phyloP scores from a whole-genome alignment of 768 basidiomycete species.

The Podaxis sp. region DNA sequence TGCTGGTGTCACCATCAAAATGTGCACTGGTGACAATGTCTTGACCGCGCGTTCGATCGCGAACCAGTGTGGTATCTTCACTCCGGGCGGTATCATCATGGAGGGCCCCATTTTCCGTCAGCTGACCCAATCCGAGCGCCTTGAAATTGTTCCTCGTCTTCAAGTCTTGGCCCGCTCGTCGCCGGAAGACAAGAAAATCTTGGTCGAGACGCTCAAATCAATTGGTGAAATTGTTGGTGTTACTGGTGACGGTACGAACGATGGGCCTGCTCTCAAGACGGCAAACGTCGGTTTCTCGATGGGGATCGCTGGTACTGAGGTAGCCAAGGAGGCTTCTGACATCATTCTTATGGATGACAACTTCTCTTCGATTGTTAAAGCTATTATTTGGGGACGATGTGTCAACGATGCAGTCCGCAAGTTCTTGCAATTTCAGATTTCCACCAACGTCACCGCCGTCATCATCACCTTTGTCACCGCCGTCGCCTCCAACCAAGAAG shows the following conservation, averaged over 20 bases:
- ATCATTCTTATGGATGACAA: conserved; percentile 99
- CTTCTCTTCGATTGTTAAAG: conserved; percentile 93
- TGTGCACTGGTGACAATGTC: conserved; percentile 98
- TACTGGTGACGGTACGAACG: conserved; percentile 97
- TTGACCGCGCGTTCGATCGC: conserved; percentile 96
- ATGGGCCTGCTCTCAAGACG: conserved; percentile 92
- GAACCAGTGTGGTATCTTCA: conserved; percentile 92
- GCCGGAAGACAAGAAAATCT: conserved; percentile 92
- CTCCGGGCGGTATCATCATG: conserved; percentile 93
- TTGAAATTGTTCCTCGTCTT: conserved; percentile 84
- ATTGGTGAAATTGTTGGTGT: conserved; percentile 93
- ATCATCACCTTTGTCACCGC: conserved; percentile 90
- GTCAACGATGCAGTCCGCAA: conserved; percentile 98
- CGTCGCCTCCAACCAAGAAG: conserved; percentile 69
- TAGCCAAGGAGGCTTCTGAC: conserved; percentile 98
- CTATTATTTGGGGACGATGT: conserved; percentile 98
- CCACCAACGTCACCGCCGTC: conserved; percentile 94
- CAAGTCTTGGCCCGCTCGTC: conserved; percentile 98
- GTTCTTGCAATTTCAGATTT: conserved; percentile 94
- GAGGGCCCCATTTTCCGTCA: conserved; percentile 93
- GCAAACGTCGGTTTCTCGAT: conserved; percentile 97
- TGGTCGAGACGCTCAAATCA: conserved; percentile 83
- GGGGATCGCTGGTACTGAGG: conserved; percentile 96
- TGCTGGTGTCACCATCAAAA: conserved; percentile 93
- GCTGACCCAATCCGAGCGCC: conserved; percentile 62